These are phyloP conservation scores for Incumbomyces delicatus DNA, from an alignment of 2,329 filamentous ascomycete genomes.

Conservation along the genomic window DNA sequence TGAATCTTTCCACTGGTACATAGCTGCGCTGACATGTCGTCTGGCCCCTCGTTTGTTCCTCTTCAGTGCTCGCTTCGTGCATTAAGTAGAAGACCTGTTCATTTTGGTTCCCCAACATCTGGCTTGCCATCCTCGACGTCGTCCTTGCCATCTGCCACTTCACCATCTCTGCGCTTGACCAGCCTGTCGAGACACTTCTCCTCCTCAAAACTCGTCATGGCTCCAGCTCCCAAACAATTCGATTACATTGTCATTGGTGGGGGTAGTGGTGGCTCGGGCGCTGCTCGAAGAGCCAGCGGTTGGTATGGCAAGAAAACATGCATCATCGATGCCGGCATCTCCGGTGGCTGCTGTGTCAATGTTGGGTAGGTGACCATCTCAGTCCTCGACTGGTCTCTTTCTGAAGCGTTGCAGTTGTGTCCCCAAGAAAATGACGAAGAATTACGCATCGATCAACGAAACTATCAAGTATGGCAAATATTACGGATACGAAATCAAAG, in stretches of 20 bases:
- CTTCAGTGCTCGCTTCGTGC: constrained; percentile 6
- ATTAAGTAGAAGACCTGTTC: not conserved
- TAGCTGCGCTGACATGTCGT: constrained; percentile 15
- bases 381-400: not conserved
- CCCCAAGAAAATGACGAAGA: constrained; percentile 46
- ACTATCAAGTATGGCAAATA: constrained; percentile 35
- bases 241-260: constrained; percentile 49
- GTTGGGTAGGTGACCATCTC: constrained; percentile 36
- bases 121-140: not conserved
- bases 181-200: constrained; percentile 34
- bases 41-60: constrained; percentile 8
- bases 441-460: constrained; percentile 41
- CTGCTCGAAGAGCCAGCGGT: constrained; percentile 40
- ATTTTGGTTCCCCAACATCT: not conserved
- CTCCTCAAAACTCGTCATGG: constrained; percentile 30
- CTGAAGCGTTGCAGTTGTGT: constrained; percentile 32
- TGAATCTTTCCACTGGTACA: not conserved
- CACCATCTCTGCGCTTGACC: constrained; percentile 21
- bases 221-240: constrained; percentile 39
- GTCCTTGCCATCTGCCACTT: not conserved
- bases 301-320: constrained; percentile 44
- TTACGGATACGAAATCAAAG: constrained; percentile 39
- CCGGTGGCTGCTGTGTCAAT: constrained; percentile 44
- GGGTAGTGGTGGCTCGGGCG: constrained; percentile 43
- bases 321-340: constrained; percentile 40